Evolutionary conservation across 2,329 filamentous ascomycete genomes (phyloP).

Genomic region (Nemania sp.): DNA sequence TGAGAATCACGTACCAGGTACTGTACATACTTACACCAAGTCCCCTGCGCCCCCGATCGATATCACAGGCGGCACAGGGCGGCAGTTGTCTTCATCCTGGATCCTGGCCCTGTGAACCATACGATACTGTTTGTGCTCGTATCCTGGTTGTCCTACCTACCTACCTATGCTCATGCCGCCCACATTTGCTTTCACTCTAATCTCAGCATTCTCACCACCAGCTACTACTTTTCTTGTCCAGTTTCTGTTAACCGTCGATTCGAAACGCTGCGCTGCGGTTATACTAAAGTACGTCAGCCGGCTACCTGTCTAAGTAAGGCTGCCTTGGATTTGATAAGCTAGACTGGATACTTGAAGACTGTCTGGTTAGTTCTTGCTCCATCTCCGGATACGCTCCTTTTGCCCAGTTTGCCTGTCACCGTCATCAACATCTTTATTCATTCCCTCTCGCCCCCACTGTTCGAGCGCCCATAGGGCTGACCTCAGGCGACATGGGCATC

Average conservation of each 20-base stretch:
- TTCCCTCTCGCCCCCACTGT: slow-evolving; percentile 1
- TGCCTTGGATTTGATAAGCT: slow-evolving; percentile 3
- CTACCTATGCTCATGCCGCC: slow-evolving; percentile 6
- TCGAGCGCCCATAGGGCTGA: slow-evolving; percentile 24
- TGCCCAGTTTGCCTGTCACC: slow-evolving; percentile 1
- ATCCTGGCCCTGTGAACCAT: too few relatives aligned
- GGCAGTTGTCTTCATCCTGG: too few relatives aligned
- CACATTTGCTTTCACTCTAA: slow-evolving; percentile 1
- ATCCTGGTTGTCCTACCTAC: background rate
- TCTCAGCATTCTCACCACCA: slow-evolving; percentile 6
- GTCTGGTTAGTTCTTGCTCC: slow-evolving; percentile 9
- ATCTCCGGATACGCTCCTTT: slow-evolving; percentile 2
- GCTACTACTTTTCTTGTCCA: background rate
- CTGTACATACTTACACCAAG: too few relatives aligned
- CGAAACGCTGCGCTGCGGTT: background rate
- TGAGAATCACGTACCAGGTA: too few relatives aligned
- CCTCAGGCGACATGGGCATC: background rate
- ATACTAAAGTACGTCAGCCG: too few relatives aligned
- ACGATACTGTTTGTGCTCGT: too few relatives aligned
- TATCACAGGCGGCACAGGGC: too few relatives aligned
- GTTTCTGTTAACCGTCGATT: slow-evolving; percentile 1
- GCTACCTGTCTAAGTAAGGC: background rate
- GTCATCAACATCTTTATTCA: background rate
- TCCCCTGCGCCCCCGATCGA: too few relatives aligned
- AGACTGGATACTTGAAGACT: background rate